Conservation (phyloP, 495 filamentous ascomycete genomes). For the Aspergillus saccharolyticus region DNA sequence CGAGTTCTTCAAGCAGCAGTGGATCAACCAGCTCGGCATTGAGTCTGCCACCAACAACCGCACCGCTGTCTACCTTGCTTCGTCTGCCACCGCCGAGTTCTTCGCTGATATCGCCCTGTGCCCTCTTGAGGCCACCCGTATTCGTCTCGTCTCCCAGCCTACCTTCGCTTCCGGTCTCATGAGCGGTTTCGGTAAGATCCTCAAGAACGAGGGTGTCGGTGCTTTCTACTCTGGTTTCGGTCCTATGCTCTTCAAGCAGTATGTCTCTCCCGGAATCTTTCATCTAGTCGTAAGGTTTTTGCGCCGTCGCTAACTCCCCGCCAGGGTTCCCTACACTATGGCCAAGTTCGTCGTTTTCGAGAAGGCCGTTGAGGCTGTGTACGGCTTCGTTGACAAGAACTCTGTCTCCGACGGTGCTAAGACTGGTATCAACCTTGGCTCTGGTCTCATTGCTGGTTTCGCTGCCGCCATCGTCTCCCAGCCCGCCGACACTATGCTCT, state of each 20-base stretch:
- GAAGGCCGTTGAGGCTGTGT: slow-evolving; percentile 84
- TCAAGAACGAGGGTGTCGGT: slow-evolving; percentile 75
- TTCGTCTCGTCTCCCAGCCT: slow-evolving; percentile 88
- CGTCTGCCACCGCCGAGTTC: slow-evolving; percentile 80
- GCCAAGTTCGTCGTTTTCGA: slow-evolving; percentile 99
- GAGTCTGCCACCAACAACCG: slow-evolving; percentile 82
- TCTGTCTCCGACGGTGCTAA: slow-evolving; percentile 65
- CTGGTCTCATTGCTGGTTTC: slow-evolving; percentile 95
- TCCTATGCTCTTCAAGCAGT: slow-evolving; percentile 94
- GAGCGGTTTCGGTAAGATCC: slow-evolving; percentile 79
- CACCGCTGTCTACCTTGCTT: slow-evolving; percentile 83
- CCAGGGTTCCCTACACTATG: slow-evolving; percentile 98
- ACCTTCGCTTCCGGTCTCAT: slow-evolving; percentile 79
- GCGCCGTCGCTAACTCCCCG: neutral
- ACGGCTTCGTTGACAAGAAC: slow-evolving; percentile 68
- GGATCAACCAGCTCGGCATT: slow-evolving; percentile 73
- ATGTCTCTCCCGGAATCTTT: slow-evolving; percentile 39
- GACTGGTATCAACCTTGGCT: slow-evolving; percentile 89
- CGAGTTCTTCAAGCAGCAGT: slow-evolving; percentile 93
- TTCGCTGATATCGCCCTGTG: slow-evolving; percentile 92
- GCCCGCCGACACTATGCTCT: slow-evolving; percentile 98
- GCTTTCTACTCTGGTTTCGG: slow-evolving; percentile 96
- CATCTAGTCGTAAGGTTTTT: neutral
- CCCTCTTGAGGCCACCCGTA: slow-evolving; percentile 90
- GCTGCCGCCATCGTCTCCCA: slow-evolving; percentile 94